Percentiles rank a stretch among this genome's conserved stretches.
These are phyloP conservation scores for Saksenaea vasiformis DNA, from an alignment of 371 early-diverging fungal genomes.

Conservation along the genomic window DNA sequence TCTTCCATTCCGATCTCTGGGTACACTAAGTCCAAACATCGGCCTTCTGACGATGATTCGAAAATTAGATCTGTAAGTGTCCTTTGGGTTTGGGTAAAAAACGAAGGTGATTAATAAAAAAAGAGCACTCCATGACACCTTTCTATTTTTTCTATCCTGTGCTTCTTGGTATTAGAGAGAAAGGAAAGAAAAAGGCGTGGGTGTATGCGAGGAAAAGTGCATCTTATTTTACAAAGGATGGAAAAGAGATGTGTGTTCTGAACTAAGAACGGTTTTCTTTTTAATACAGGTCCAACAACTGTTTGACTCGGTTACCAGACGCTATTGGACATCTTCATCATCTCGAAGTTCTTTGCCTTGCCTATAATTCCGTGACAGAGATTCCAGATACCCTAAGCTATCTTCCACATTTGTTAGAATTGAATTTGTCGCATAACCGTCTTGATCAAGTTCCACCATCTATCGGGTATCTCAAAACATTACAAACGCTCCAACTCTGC, in stretches of 20 bases:
- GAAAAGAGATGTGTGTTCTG: conserved; percentile 3
- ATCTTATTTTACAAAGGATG: no score
- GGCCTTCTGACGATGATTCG: conserved; percentile 17
- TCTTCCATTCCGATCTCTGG: conserved; percentile 14
- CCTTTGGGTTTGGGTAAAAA: neutral
- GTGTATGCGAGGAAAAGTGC: no score
- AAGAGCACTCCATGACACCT: neutral
- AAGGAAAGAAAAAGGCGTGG: neutral
- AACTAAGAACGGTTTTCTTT: neutral
- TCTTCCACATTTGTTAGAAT: conserved; percentile 67
- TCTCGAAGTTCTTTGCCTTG: conserved; percentile 52
- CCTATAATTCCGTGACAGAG: conserved; percentile 17
- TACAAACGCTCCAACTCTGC: conserved; percentile 51
- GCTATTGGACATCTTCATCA: conserved; percentile 61
- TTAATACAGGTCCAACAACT: conserved; percentile 18
- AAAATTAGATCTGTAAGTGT: conserved; percentile 24
- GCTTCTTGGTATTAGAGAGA: neutral
- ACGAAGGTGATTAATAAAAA: neutral
- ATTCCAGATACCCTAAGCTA: conserved; percentile 71
- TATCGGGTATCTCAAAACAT: conserved; percentile 54
- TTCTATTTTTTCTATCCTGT: neutral
- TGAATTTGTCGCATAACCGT: conserved; percentile 68
- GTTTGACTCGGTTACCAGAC: conserved; percentile 39
- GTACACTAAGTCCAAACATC: conserved; percentile 24
- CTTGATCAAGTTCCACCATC: conserved; percentile 63